Conservation (phyloP, 2,329 filamentous ascomycete species). For the Alternaria sp. region DNA sequence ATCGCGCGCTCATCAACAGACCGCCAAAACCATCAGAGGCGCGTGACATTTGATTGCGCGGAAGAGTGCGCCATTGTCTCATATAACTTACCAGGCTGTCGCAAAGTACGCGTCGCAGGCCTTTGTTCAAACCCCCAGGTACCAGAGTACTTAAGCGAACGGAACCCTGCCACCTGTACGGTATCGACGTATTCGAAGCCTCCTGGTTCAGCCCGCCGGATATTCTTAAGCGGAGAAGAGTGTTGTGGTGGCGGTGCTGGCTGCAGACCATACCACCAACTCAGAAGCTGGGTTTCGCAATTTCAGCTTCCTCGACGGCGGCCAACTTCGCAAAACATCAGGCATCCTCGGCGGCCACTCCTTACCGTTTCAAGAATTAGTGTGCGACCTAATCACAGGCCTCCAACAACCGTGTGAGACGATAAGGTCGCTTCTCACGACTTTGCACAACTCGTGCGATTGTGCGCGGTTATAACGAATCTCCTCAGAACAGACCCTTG, state of each 20-base stretch:
- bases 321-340: slow-evolving; percentile 10
- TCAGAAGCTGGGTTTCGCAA: slow-evolving; percentile 10
- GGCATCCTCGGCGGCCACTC: slow-evolving; percentile 11
- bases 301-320: slow-evolving; percentile 9
- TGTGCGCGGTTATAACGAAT: background rate
- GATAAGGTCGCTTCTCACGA: slow-evolving; percentile 6
- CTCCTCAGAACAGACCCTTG: background rate
- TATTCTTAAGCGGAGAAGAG: slow-evolving; percentile 14
- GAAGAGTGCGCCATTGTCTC: background rate
- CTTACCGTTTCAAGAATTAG: background rate
- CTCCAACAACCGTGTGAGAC: background rate
- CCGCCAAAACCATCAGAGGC: slow-evolving; percentile 1
- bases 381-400: background rate
- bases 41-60: slow-evolving; percentile 2
- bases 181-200: background rate
- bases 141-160: slow-evolving; percentile 6
- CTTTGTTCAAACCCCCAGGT: background rate
- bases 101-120: background rate
- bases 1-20: slow-evolving; percentile 7
- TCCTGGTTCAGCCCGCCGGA: slow-evolving; percentile 14
- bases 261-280: slow-evolving; percentile 15
- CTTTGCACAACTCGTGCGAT: background rate
- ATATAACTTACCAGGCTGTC: background rate
- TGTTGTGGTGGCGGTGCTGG: slow-evolving; percentile 26
- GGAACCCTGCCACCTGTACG: slow-evolving; percentile 4